Conservation (phyloP, 2,329 filamentous ascomycete genomes). For the Epichloe sp. region DNA sequence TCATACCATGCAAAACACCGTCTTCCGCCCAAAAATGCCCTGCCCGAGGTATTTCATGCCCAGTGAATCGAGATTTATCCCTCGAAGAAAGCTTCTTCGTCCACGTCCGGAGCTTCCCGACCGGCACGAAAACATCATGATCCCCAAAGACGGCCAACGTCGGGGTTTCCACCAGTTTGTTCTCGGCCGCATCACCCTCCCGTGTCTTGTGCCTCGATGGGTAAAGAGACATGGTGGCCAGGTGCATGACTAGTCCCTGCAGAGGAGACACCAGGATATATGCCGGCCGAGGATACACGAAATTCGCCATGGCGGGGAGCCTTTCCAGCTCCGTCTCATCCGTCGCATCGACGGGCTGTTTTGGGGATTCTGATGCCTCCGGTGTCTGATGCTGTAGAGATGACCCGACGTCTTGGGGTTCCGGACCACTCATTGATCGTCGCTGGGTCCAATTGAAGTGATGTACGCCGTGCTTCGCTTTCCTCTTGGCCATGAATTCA, state of each 20-base stretch:
- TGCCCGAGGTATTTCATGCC: constrained; percentile 35
- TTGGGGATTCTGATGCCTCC: neutral
- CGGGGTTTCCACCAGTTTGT: constrained; percentile 42
- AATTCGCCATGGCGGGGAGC: constrained; percentile 19
- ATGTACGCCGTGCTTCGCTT: constrained; percentile 9
- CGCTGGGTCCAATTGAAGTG: neutral
- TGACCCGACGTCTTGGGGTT: too few relatives aligned
- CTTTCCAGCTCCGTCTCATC: constrained; percentile 9
- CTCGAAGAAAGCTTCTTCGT: constrained; percentile 33
- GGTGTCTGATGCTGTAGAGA: neutral
- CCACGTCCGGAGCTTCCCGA: constrained; percentile 55
- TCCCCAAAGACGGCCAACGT: constrained; percentile 65
- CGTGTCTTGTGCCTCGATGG: constrained; percentile 18
- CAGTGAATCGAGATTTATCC: constrained; percentile 31
- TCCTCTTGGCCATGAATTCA: constrained; percentile 32
- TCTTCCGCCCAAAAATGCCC: constrained; percentile 53
- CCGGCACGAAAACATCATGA: constrained; percentile 59
- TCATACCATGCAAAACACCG: constrained; percentile 26
- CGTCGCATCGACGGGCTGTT: neutral
- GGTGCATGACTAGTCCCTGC: constrained; percentile 42
- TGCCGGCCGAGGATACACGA: constrained; percentile 28
- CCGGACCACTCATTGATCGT: neutral
- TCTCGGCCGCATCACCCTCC: constrained; percentile 27
- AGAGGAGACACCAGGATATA: constrained; percentile 60
- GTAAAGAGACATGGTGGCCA: constrained; percentile 48